Percentiles rank a stretch among this genome's conserved stretches.
Evolutionary conservation across 139 green algal species (phyloP).

Genomic region (Chlamydomonas sp.): DNA sequence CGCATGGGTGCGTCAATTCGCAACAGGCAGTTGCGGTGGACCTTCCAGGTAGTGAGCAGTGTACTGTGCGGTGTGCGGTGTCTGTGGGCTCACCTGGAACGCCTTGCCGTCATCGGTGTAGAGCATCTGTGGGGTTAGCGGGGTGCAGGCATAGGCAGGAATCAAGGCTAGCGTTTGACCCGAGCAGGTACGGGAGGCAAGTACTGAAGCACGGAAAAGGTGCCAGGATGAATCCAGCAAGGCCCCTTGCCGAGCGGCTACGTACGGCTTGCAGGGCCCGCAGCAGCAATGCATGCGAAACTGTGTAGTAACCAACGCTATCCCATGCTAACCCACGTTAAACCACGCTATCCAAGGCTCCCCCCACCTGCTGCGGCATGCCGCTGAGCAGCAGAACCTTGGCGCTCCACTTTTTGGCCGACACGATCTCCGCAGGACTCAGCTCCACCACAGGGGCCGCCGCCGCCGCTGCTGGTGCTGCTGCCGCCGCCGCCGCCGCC

Average conservation of each 20-base stretch:
- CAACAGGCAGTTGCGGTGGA: too few relatives aligned
- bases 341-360: neutral
- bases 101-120: constrained; percentile 5
- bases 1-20: too few relatives aligned
- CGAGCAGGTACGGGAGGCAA: too few relatives aligned
- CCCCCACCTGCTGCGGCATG: constrained; percentile 12
- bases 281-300: too few relatives aligned
- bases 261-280: too few relatives aligned
- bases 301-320: neutral
- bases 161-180: neutral
- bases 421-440: constrained; percentile 26
- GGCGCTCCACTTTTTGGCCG: constrained; percentile 39
- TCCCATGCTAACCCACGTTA: neutral
- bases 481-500: neutral
- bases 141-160: neutral
- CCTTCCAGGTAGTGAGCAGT: too few relatives aligned
- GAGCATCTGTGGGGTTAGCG: neutral
- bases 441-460: neutral
- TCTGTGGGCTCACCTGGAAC: constrained; percentile 26
- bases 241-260: too few relatives aligned
- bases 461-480: neutral
- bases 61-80: neutral
- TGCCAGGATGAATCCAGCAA: too few relatives aligned
- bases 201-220: too few relatives aligned
- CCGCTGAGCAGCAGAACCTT: constrained; percentile 60